Evolutionary conservation across 441 rosid genomes (phyloP), one percentile per base, ranked within the genome.

Genomic region (Dalechampia spathulata): DNA sequence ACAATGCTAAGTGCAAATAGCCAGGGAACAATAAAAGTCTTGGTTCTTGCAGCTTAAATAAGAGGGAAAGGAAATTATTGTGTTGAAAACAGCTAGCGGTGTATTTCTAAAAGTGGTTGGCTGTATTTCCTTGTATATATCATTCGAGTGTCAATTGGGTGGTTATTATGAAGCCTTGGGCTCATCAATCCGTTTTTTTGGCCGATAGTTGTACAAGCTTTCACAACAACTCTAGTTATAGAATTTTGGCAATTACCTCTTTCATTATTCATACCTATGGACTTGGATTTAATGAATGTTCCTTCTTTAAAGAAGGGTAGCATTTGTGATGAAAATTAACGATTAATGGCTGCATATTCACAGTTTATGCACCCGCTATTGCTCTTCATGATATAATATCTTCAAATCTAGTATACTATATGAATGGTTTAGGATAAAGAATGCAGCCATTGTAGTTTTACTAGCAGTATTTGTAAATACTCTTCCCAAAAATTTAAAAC

Each of bases 1-100:
- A 94, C 97, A 5, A 87, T 94, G 91, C 78, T 94, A 37, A 73
- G 91, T 44, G 99, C 99, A 20, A 90, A 94, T 70, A 94, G 99
- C 76, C 98, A 87, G 76, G 99, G 99, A 58, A 94, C 95, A 10
- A 87, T 90, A 45, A 90, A 90, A 75, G 98, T 87, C 15, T 72
- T 90, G 17, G 87, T 86, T 55, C 94, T 94, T 20, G 94, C 97
- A 16, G 84, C 93, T 11, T 92, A 75, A 85, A 20, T 13, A 14
- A 37, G 30, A 13, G 13, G 13, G 49, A 49, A 26, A 38, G 5
- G 27, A 62, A 32, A 30, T n/a, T 2, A 34, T 19, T 25, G 20
- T 36, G 19, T 6, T 42, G 16, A 14, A 52, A 34, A 12, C 38
- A 20, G 1, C 0, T 0, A 1, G 6, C 36, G 23, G 7, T 28